These are phyloP conservation scores for Elaeis guineensis DNA, from an alignment of 176 grass and related monocot genomes.

Conservation along the genomic window DNA sequence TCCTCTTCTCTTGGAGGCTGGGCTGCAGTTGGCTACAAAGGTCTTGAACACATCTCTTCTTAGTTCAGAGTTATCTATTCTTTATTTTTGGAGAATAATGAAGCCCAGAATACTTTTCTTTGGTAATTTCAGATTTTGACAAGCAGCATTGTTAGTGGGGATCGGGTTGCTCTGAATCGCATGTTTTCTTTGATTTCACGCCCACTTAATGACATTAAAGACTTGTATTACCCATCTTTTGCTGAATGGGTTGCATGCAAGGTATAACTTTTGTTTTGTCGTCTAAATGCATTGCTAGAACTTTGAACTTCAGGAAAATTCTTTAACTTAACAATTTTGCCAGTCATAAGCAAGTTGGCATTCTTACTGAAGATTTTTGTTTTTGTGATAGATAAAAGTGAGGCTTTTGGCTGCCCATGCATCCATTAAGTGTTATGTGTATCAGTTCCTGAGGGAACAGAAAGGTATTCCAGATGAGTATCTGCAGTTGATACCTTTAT, in stretches of 20 bases:
- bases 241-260: slow-evolving; percentile 99
- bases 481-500: slow-evolving; percentile 63
- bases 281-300: neutral
- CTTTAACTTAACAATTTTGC: slow-evolving; percentile 23
- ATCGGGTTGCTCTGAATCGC: slow-evolving; percentile 77
- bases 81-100: too few relatives aligned
- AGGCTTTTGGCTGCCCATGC: slow-evolving; percentile 84
- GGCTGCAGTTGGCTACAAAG: slow-evolving; percentile 88
- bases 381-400: slow-evolving; percentile 73
- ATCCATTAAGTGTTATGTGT: slow-evolving; percentile 84
- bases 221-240: slow-evolving; percentile 92
- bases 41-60: neutral
- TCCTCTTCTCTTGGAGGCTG: slow-evolving; percentile 89
- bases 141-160: slow-evolving; percentile 75
- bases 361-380: slow-evolving; percentile 18
- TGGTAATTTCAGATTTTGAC: slow-evolving; percentile 71
- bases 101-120: slow-evolving; percentile 5
- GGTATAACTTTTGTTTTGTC: slow-evolving; percentile 32
- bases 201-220: slow-evolving; percentile 75
- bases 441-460: slow-evolving; percentile 63
- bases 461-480: slow-evolving; percentile 71
- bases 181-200: slow-evolving; percentile 77
- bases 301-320: neutral
- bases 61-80: too few relatives aligned
- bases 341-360: too few relatives aligned